phyloP scores from a whole-genome alignment of 495 filamentous ascomycete species.

The Aspergillus funiculosus region DNA sequence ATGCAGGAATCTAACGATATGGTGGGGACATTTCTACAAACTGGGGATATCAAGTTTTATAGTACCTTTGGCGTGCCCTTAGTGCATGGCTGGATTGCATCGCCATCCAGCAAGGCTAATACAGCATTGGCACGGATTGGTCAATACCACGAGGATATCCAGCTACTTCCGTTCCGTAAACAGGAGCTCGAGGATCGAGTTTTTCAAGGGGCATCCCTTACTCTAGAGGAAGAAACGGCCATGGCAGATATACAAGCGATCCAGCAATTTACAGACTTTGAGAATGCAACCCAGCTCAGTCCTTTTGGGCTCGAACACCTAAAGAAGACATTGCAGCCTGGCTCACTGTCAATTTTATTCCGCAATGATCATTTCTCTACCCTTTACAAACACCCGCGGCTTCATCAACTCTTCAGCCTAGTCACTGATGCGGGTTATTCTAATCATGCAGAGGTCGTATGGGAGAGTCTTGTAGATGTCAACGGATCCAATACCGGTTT shows the following conservation, averaged over 20 bases:
- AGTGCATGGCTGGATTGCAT: conserved; percentile 89
- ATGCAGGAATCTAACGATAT: conserved; percentile 42
- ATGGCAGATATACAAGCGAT: conserved; percentile 78
- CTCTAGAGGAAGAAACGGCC: conserved; percentile 59
- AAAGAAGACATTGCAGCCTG: conserved; percentile 56
- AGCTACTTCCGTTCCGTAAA: conserved; percentile 79
- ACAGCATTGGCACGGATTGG: conserved; percentile 65
- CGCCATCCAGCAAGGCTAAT: conserved; percentile 55
- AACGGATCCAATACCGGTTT: conserved; percentile 79
- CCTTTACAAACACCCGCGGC: conserved; percentile 72
- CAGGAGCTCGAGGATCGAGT: conserved; percentile 83
- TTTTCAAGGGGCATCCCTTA: conserved; percentile 44
- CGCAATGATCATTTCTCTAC: conserved; percentile 97
- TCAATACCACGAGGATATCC: conserved; percentile 81
- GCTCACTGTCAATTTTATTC: conserved; percentile 82
- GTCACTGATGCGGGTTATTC: conserved; percentile 92
- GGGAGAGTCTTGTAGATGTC: conserved; percentile 88
- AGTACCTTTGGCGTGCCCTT: conserved; percentile 80
- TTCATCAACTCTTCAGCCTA: conserved; percentile 63
- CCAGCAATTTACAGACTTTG: conserved; percentile 65
- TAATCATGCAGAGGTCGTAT: conserved; percentile 84
- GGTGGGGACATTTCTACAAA: conserved; percentile 70
- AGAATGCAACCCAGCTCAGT: conserved; percentile 82
- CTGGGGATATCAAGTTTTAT: conserved; percentile 79
- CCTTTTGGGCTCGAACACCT: conserved; percentile 71